Base-by-base conservation (phyloP, 23 red algal genomes). In the Gracilaria caudata region DNA sequence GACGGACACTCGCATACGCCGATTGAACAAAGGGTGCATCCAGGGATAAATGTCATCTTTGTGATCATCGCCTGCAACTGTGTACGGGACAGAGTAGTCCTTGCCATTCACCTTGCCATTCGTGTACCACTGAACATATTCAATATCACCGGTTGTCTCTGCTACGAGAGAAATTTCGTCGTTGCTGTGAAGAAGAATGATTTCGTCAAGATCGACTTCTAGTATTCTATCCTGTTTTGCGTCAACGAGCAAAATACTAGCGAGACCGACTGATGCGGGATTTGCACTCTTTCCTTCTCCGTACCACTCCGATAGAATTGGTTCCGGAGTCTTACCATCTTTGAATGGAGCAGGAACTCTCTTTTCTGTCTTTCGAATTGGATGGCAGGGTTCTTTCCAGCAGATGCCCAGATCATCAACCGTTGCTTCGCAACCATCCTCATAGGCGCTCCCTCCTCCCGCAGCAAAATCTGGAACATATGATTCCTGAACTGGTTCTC, bases 71-170 rank as follows among this genome's bases (percentile, higher is more conserved):
- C 78, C 78, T 13, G 78, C 78, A 4, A 81, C 53, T 30, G 78
- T 61, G 51, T 61, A 81, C 20, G 78, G 78, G 45, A 35, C 0
- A 16, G 53, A 57, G 32, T 81, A 81, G 20, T 81, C 78, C 14
- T 63, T 81, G 17, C 78, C 78, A 81, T 81, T 81, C 53, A 64
- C 32, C 39, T 81, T 81, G 53, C 78, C 78, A 81, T 81, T 81
- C 0, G 78, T 81, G 34, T 81, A 61, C 78, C 78, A 81, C n/a
- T 81, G 54, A 56, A 81, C 78, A 25, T 64, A 81, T 2, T 81
- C 78, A 55, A 81, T 54, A 40, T 81, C 78, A 43, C 78, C 78
- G 9, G 32, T 63, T 61, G 78, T 81, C 46, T 61, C 53, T 59
- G 78, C 49, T 28, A 81, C 8, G 7, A 81, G 78, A 57, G 78